These are phyloP conservation scores for Glomus cerebriforme DNA, from an alignment of 192 early-diverging fungal species.

Conservation along the genomic window DNA sequence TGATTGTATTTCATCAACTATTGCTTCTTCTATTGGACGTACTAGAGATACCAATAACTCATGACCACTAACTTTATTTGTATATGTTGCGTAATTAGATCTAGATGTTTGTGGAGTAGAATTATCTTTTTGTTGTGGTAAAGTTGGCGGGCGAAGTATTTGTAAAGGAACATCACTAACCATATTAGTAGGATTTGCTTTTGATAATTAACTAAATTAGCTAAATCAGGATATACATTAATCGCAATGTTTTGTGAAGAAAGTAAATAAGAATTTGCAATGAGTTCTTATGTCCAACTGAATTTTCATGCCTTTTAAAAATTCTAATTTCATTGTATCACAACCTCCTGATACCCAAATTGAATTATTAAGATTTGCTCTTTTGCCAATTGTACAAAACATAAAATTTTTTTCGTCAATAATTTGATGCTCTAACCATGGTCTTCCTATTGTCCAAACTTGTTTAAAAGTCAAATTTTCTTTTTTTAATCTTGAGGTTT, in stretches of 20 bases:
- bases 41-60: neutral
- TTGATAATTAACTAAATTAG: neutral
- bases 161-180: neutral
- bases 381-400: slow-evolving; percentile 1
- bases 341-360: neutral
- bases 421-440: too few species aligned
- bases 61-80: neutral
- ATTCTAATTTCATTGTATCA: neutral
- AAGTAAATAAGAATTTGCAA: neutral
- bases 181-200: neutral
- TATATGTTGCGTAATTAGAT: neutral
- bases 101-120: neutral
- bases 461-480: too few species aligned
- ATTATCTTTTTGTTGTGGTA: neutral
- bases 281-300: neutral
- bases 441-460: too few species aligned
- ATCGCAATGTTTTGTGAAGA: neutral
- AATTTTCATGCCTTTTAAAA: neutral
- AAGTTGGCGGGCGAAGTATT: neutral
- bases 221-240: neutral
- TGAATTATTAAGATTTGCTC: neutral
- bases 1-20: neutral
- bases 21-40: neutral
- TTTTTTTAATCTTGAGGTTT: too few species aligned
- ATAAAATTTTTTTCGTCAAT: neutral